A percentile compares a stretch with the other conserved stretches of the same genome.
phyloP scores from a whole-genome alignment of 305 asterid species.

The Euphrasia arctica region DNA sequence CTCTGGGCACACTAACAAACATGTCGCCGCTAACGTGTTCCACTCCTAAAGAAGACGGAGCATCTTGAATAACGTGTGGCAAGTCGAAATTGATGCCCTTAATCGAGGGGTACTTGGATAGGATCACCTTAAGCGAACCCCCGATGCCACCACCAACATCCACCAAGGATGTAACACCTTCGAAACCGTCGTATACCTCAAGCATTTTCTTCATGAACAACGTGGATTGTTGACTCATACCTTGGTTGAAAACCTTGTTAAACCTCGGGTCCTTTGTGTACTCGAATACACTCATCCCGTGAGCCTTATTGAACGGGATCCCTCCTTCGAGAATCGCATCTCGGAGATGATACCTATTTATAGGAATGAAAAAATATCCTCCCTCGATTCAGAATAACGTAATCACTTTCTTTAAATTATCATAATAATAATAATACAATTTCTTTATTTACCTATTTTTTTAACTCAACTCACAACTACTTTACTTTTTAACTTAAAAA shows the following conservation, averaged over 20 bases:
- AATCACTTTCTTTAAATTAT: too few relatives aligned
- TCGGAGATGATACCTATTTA: slow-evolving; percentile 31
- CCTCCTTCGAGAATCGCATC: slow-evolving; percentile 44
- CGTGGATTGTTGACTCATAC: slow-evolving; percentile 34
- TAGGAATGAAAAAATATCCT: neutral
- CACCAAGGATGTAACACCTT: slow-evolving; percentile 24
- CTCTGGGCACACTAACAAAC: slow-evolving; percentile 38
- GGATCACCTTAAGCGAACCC: slow-evolving; percentile 32
- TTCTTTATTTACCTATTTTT: too few relatives aligned
- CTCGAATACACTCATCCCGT: slow-evolving; percentile 38
- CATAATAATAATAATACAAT: too few relatives aligned
- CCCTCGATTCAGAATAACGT: slow-evolving; percentile 28
- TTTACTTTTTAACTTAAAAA: too few relatives aligned
- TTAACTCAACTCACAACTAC: too few relatives aligned
- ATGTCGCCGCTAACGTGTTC: slow-evolving; percentile 33
- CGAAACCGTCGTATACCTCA: slow-evolving; percentile 37
- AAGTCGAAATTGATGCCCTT: slow-evolving; percentile 42
- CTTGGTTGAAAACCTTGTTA: slow-evolving; percentile 35
- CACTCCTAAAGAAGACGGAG: slow-evolving; percentile 35
- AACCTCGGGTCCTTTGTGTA: slow-evolving; percentile 33
- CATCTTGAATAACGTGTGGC: slow-evolving; percentile 36
- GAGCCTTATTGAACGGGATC: slow-evolving; percentile 34
- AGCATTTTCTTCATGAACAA: slow-evolving; percentile 31
- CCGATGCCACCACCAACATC: slow-evolving; percentile 56
- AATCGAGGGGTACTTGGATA: slow-evolving; percentile 32